Base-by-base conservation (phyloP, 202 grass and related monocot species). In the Eragrostis tef region DNA sequence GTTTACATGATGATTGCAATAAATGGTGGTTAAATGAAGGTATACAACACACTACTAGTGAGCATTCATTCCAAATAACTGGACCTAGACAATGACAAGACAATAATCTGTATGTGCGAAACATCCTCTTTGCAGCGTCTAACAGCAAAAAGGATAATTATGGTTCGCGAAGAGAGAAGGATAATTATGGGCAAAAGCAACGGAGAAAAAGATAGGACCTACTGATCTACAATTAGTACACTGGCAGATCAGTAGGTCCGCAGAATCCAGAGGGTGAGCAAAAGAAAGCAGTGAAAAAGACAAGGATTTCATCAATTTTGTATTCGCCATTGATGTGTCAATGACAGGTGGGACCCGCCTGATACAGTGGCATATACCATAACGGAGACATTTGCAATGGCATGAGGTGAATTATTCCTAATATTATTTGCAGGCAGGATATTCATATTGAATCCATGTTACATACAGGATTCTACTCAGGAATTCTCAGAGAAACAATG, bases 181-280 rank as follows among this genome's bases (percentile, higher is more conserved):
- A 70, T 15, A 11, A 25, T 13, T 6, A 16, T 52, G 21, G 21
- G 22, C 6, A 16, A 49, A 51, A 31, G 25, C 70, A 52, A 15
- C 2, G 46, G 50, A 7, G 3, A 16, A 50, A 50, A 26, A 31
- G 12, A 29, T 25, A 26, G 27, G 15, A 52, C 9, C 7, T 67
- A 2, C 9, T 6, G 4, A 72, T 51, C 14, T 34, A 27, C 46
- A 15, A 51, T 36, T 5, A 36, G n/a, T 68, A 68, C 19, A 22
- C 9, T 12, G 42, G n/a, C 73, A 45, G 60, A 75, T 61, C 26
- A 69, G 26, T 53, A 52, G 34, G 20, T 34, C 39, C 77, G 54
- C 27, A 54, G 13, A 69, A 44, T 26, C 31, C 34, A 68, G 12
- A 11, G 41, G 71, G 29, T 39, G 27, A 0, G 22, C 7, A 67